Evolutionary conservation across 495 filamentous ascomycete species (phyloP).

Genomic region (Annulohypoxylon maeteangense): DNA sequence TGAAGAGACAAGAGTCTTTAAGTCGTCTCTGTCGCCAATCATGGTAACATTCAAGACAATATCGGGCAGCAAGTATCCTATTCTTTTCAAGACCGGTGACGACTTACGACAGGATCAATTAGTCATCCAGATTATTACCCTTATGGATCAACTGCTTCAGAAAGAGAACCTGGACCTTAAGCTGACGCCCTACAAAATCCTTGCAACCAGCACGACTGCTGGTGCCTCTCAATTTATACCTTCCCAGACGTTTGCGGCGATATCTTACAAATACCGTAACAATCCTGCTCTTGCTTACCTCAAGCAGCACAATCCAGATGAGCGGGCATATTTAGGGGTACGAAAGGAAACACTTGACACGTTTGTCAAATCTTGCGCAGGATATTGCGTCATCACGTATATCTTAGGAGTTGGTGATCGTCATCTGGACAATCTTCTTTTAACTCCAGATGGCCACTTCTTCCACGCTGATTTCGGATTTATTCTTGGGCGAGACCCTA

Average conservation of each 20-base stretch:
- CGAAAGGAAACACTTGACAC: conserved; percentile 94
- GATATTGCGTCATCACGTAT: conserved; percentile 99
- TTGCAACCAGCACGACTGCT: conserved; percentile 88
- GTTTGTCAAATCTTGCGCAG: conserved; percentile 94
- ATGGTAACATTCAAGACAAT: conserved; percentile 89
- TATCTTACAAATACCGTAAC: conserved; percentile 80
- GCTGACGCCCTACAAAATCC: conserved; percentile 92
- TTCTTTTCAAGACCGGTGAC: conserved; percentile 97
- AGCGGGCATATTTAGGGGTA: conserved; percentile 81
- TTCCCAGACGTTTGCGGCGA: conserved; percentile 81
- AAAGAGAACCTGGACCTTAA: conserved; percentile 98
- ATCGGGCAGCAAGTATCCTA: conserved; percentile 79
- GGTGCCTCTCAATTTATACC: conserved; percentile 94
- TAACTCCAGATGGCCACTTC: conserved; percentile 91
- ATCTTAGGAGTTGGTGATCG: conserved; percentile 97
- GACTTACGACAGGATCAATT: conserved; percentile 97
- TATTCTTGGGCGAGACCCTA: conserved; percentile 96
- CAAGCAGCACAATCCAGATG: conserved; percentile 89
- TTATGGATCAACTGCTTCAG: conserved; percentile 95
- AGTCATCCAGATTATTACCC: conserved; percentile 95
- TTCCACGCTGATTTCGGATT: conserved; percentile 99
- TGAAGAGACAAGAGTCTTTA: conserved; percentile 91
- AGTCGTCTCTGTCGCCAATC: conserved; percentile 90
- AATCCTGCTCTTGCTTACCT: conserved; percentile 83
- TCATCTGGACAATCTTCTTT: conserved; percentile 93